Evolutionary conservation across 805 yeast genomes (phyloP), one percentile per base, ranked within the genome.

Genomic region (Helenozyma rhizophorensis): DNA sequence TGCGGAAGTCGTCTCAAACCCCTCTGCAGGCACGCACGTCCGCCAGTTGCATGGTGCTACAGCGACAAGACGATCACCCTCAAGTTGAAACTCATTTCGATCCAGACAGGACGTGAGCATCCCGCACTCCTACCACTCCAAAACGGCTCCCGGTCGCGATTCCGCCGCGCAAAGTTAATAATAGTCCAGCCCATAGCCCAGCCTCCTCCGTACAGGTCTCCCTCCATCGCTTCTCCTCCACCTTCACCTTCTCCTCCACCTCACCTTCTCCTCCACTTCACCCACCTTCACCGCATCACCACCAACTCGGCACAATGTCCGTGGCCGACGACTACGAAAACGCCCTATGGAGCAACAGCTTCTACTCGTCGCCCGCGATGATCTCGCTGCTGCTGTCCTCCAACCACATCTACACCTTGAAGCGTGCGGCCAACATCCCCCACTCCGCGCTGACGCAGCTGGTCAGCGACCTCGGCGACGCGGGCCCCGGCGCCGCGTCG

Each of bases 261-360:
- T 9, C 21, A 9, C 15, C 10, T 3, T 13, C 13, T 11, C 10
- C 15, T 6, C 17, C 27, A 10, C 3, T 9, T 12, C 11, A 9
- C 27, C 19, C 19, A 17, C 19, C 19, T 21, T 9, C 25, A 13
- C 11, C 19, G 6, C 11, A 15, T 22, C 6, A 19, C 11, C 18
- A 22, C 14, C 12, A n/a, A 12, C 14, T 19, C 9, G 4, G 13
- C 17, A 9, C 19, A 16, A 18, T 11, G 24, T 25, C 15, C 19
- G 10, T n/a, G 10, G 3, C 17, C 17, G 30, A 51, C 30, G 52
- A 47, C 28, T 45, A 39, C 26, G 68, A 62, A 38, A 60, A 56
- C n/a, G 49, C 53, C 21, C 54, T 62, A 18, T 44, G 62, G 50
- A 58, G 45, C 36, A 50, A 55, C 42, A 46, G 41, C 27, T 64